Conservation (phyloP, 768 basidiomycete species). For the Lactifluus rugatus region DNA sequence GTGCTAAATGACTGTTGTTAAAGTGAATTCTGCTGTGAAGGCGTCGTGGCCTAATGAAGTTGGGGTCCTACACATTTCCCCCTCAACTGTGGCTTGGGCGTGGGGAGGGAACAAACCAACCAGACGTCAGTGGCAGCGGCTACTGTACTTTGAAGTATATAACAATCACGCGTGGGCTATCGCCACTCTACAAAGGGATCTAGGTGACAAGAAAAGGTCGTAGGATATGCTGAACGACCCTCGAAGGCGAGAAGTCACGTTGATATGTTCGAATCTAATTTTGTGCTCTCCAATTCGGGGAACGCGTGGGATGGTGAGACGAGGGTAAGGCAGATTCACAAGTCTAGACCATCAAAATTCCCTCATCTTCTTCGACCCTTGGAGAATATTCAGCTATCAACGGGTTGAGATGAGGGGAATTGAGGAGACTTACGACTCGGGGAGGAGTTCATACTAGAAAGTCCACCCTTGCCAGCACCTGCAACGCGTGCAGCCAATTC, state of each 20-base stretch:
- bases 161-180: not conserved
- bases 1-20: not conserved
- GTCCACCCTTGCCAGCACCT: slow-evolving; percentile 4
- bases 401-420: too few relatives aligned
- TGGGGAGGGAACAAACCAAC: not conserved
- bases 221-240: not conserved
- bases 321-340: too few relatives aligned
- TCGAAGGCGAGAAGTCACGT: not conserved
- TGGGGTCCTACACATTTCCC: not conserved
- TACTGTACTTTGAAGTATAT: too few relatives aligned
- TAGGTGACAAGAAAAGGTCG: slow-evolving; percentile 3
- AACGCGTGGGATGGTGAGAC: too few relatives aligned
- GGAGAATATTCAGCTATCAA: not conserved
- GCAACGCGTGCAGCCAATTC: slow-evolving; percentile 14
- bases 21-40: not conserved
- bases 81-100: not conserved
- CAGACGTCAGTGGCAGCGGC: not conserved
- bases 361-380: not conserved
- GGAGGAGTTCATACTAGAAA: not conserved
- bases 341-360: not conserved
- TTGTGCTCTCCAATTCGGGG: too few relatives aligned
- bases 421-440: slow-evolving; percentile 5
- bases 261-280: too few relatives aligned
- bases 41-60: not conserved
- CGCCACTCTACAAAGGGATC: not conserved